Evolutionary conservation across 106 monocot genomes (phyloP).

Genomic region (Allium fistulosum): DNA sequence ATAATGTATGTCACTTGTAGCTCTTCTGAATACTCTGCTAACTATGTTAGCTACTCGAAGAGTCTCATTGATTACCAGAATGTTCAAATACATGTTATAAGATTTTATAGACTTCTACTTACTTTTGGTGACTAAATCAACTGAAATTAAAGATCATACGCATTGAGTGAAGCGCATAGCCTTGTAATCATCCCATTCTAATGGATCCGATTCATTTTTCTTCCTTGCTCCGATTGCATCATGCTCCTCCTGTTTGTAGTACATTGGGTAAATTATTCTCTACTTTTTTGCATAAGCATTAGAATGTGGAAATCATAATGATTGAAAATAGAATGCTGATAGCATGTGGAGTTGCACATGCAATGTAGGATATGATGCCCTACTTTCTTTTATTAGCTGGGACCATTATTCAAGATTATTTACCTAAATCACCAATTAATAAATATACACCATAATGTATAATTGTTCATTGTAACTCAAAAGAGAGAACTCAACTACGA

Average conservation of each 20-base stretch:
- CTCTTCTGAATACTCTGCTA: conserved; percentile 80
- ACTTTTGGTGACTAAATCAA: neutral
- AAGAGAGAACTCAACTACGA: too few relatives aligned
- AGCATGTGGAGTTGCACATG: too few relatives aligned
- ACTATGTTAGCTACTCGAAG: conserved; percentile 49
- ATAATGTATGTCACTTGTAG: conserved; percentile 54
- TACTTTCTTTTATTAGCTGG: too few relatives aligned
- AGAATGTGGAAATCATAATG: too few relatives aligned
- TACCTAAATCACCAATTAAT: too few relatives aligned
- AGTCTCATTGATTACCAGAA: conserved; percentile 89
- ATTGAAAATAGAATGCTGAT: too few relatives aligned
- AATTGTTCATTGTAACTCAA: too few relatives aligned
- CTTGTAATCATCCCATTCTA: conserved; percentile 92
- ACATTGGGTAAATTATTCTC: too few relatives aligned
- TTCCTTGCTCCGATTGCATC: conserved; percentile 47
- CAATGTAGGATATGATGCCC: too few relatives aligned
- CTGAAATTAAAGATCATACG: conserved; percentile 19
- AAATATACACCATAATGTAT: too few relatives aligned
- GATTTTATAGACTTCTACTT: neutral
- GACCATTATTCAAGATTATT: too few relatives aligned
- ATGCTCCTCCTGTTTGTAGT: conserved; percentile 49
- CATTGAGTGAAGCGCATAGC: conserved; percentile 89
- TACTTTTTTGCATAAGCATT: too few relatives aligned
- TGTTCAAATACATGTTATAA: neutral
- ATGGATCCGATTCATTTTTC: conserved; percentile 22